Evolutionary conservation across 2,329 filamentous ascomycete species (phyloP), one percentile per base, ranked within the genome.

Genomic region (Sarocladium strictum): DNA sequence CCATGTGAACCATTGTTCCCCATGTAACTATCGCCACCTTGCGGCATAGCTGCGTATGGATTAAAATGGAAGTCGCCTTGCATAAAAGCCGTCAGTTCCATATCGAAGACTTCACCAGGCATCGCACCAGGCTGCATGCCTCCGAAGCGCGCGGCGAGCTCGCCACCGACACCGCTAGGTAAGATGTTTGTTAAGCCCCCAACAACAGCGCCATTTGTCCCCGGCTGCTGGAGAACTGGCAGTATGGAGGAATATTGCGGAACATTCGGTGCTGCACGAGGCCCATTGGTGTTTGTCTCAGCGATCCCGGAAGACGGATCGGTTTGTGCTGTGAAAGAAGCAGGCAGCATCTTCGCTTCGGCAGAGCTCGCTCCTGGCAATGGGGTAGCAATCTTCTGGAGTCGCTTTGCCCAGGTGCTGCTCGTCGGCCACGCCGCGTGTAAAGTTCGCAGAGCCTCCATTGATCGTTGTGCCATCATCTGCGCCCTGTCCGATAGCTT

Each of bases 341-440:
- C n/a, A n/a, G n/a, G 43, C 26, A 19, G 43, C 26, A 4, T 49
- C 11, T 53, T 26, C 17, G 33, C 49, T 5, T 56, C 53, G 5
- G 26, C 52, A 2, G 50, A 45, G 35, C 54, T 59, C 2, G 55
- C 29, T 2, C 56, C 58, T 2, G 57, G 53, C 11, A 57, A 35
- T 5, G 59, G 59, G 17, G 59, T 60, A 15, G 59, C 55, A 17
- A 60, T 60, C 27, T 59, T 55, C 47, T 60, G 59, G 24, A 62
- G 27, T 4, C 59, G 59, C 32, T 53, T 59, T 37, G 58, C 58
- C 61, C 60, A 62, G 29, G 55, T 57, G 5, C 55, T 54, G 47
- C 59, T 62, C 12, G 59, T 60, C 3, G 60, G 63, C 64, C 63
- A 66, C 2, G 63, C 61, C 24, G 58, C 56, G 41, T 65, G 60